Evolutionary conservation across 768 basidiomycete genomes (phyloP), one percentile per base, ranked within the genome.

Genomic region (Asterophora parasitica): DNA sequence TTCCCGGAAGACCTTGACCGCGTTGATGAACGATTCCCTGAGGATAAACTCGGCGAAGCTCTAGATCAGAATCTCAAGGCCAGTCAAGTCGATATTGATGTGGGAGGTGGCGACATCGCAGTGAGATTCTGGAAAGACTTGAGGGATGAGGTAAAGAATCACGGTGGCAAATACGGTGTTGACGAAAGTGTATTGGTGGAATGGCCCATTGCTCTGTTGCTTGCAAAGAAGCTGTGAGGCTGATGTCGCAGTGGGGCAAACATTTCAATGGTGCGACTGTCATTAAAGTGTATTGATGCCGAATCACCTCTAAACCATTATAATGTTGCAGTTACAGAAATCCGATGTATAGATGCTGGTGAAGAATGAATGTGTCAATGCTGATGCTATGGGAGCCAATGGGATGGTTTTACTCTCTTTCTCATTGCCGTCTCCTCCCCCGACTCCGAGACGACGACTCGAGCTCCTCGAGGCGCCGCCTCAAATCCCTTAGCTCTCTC

Each of bases 101-200:
- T 67, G 13, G 42, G 63, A 0, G 80, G 81, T 16, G 83, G 84
- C 1, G 81, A 85, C 60, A 75, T 91, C 34, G 78, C 82, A 7
- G 67, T 77, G 52, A 69, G 85, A 12, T 83, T 87, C 55, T 79
- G 79, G 77, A 74, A 75, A 51, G 63, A 69, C 42, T 56, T 87
- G 42, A 68, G 75, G 51, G 68, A 71, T 37, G 72, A 61, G 0
- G 70, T 58, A 7, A 63, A 58, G 40, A 59, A 61, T 35, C 64
- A 60, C 4, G 61, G 59, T 11, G 64, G 64, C 1, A 52, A 47
- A 11, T 65, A 67, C 19, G 66, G 67, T 0, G 65, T 69, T 23
- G 63, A 71, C 36, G 73, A 75, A 47, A 49, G 54, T 6, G 62
- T 80, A 7, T 56, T 58, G 12, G 66, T 80, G 5, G 76, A 79